Evolutionary conservation across 768 basidiomycete species (phyloP).

Genomic region (Trametes punicea): DNA sequence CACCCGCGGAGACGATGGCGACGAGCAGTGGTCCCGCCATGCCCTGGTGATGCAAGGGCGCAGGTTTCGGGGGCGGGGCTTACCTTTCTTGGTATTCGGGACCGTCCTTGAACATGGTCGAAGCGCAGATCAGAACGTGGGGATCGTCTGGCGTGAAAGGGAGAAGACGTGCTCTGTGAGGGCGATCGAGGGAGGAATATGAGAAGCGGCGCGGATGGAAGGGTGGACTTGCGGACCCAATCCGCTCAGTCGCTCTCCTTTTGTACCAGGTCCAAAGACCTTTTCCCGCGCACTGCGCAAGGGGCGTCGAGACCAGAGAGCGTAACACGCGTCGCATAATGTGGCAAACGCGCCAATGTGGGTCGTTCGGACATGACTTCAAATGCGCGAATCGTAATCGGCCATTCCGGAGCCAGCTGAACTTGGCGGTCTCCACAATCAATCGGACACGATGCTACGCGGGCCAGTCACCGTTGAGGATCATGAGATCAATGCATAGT

Average conservation of each 20-base stretch:
- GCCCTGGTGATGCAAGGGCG: background rate
- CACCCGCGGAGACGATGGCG: background rate
- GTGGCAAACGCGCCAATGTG: conserved; percentile 16
- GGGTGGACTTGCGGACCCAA: conserved; percentile 2
- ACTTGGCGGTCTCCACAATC: conserved; percentile 7
- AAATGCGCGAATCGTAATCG: conserved; percentile 15
- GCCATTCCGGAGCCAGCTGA: conserved; percentile 12
- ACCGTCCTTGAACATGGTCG: conserved; percentile 26
- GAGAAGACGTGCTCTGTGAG: background rate
- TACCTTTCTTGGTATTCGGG: conserved; percentile 30
- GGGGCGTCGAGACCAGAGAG: background rate
- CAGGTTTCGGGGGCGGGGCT: background rate
- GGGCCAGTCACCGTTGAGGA: conserved; percentile 8
- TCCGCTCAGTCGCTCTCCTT: conserved; percentile 1
- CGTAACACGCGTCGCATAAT: conserved; percentile 18
- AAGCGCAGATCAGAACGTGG: conserved; percentile 5
- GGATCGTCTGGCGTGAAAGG: conserved; percentile 10
- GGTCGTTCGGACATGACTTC: conserved; percentile 19
- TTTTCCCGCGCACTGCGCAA: conserved; percentile 16
- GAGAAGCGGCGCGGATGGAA: conserved; percentile 12
- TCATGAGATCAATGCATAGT: too few species aligned
- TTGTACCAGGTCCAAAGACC: conserved; percentile 3
- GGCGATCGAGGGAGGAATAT: conserved; percentile 5
- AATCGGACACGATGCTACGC: conserved; percentile 16
- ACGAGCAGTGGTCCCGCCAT: background rate